Evolutionary conservation across 1,284 basidiomycete species (phyloP).

Genomic region (Mycena sp.): DNA sequence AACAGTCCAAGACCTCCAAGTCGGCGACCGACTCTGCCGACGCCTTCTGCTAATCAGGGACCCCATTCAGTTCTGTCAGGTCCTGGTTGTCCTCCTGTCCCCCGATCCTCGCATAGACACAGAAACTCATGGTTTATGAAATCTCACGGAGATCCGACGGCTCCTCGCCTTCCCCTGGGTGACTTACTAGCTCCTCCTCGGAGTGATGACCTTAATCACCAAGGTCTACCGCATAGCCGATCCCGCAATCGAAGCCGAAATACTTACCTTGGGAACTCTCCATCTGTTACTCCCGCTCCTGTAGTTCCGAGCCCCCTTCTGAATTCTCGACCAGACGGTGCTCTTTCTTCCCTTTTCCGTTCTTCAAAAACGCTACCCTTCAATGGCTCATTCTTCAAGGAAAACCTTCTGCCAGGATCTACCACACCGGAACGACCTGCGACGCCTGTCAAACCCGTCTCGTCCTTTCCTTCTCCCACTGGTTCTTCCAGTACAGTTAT

Average conservation of each 20-base stretch:
- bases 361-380: background rate
- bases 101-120: background rate
- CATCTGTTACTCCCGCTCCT: background rate
- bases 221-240: conserved; percentile 8
- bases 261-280: background rate
- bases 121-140: conserved; percentile 20
- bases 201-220: background rate
- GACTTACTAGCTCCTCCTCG: conserved; percentile 22
- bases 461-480: background rate
- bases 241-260: background rate
- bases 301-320: conserved; percentile 1
- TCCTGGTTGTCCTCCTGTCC: background rate
- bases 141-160: conserved; percentile 3
- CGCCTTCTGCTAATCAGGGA: background rate
- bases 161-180: conserved; percentile 33
- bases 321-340: background rate
- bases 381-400: background rate
- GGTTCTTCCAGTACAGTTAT: background rate
- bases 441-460: background rate
- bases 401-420: background rate
- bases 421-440: background rate
- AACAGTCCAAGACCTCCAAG: background rate
- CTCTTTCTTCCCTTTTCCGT: background rate
- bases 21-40: background rate
- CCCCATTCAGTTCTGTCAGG: background rate